Base-by-base conservation (phyloP, 2,329 filamentous ascomycete species). In the Neopestalotiopsis sp. region DNA sequence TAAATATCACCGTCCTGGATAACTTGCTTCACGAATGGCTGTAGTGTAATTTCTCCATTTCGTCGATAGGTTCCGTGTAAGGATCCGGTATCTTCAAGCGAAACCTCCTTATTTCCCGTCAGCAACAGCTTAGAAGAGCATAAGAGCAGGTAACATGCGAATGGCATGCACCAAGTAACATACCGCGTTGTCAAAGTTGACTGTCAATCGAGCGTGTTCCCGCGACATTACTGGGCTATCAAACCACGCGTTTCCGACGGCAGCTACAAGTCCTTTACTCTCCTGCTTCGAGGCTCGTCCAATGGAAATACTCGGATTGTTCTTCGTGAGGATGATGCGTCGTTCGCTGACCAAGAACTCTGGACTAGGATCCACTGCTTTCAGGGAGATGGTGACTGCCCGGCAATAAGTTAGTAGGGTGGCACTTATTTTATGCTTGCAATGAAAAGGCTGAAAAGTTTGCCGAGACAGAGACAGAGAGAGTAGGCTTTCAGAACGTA, bases 181-280 rank as follows among this genome's bases (percentile, higher is more conserved):
- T 78, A 88, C 88, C 77, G 84, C 81, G 6, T 77, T 74, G 2
- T 83, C 76, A 10, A 82, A 73, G 63, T 86, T 80, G 4, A 85
- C 81, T 17, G 75, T 72, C 4, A 91, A 75, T 58, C 86, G 79
- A 17, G 91, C 92, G 79, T 94, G 92, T 12, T 88, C 77, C 59
- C 92, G 85, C 30, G 91, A 93, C 84, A 94, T 91, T 45, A 94
- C 91, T 0, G 91, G 88, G 68, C 88, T 91, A 72, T 93, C 88
- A 69, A 93, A 91, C 84, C 85, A 93, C 17, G 84, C 88, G 77
- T 94, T 94, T 72, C 86, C 74, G 0, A 52, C 2, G 4, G 73
- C 73, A 4, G 81, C 75, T 3, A 81, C 65, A 52, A 84, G 81
- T 10, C 83, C 82, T 63, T 86, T 86, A 56, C 75, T 75, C 0